Conservation (phyloP, 345 rosid species). For the Eucalyptus rudis region DNA sequence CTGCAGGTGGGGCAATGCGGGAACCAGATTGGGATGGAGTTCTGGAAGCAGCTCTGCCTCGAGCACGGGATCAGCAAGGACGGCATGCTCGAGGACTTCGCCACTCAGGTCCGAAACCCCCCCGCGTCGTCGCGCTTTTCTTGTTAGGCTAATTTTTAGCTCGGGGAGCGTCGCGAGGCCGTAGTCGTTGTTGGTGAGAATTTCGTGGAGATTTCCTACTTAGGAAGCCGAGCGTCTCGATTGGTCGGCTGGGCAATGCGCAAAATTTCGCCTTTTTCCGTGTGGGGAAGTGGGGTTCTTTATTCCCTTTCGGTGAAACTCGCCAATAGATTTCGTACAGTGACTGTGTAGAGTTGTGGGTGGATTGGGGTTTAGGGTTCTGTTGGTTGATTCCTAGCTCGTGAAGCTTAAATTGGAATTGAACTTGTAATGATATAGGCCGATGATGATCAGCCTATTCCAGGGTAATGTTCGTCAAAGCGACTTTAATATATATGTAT, state of each 20-base stretch:
- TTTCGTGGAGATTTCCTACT: not conserved
- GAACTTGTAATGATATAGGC: not conserved
- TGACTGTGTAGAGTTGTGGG: not conserved
- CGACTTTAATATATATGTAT: not conserved
- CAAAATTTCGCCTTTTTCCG: not conserved
- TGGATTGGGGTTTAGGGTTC: not conserved
- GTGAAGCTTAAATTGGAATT: not conserved
- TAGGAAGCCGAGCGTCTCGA: not conserved
- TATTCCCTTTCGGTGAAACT: not conserved
- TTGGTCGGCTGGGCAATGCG: not conserved
- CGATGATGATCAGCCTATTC: not conserved
- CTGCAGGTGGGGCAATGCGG: constrained; percentile 99
- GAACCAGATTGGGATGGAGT: constrained; percentile 99
- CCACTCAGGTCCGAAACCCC: constrained; percentile 58
- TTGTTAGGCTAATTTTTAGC: not conserved
- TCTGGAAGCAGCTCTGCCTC: constrained; percentile 99
- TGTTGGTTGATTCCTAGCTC: not conserved
- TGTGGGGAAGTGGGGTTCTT: not conserved
- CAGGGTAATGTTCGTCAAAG: not conserved
- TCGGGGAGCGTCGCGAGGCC: not conserved
- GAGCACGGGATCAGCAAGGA: constrained; percentile 98
- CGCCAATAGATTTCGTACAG: not conserved
- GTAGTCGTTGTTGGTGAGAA: not conserved
- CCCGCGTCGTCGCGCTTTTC: not conserved
- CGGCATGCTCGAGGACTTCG: constrained; percentile 97